Conservation (phyloP, 139 green algal genomes). For the Spirogloea muscicola region DNA sequence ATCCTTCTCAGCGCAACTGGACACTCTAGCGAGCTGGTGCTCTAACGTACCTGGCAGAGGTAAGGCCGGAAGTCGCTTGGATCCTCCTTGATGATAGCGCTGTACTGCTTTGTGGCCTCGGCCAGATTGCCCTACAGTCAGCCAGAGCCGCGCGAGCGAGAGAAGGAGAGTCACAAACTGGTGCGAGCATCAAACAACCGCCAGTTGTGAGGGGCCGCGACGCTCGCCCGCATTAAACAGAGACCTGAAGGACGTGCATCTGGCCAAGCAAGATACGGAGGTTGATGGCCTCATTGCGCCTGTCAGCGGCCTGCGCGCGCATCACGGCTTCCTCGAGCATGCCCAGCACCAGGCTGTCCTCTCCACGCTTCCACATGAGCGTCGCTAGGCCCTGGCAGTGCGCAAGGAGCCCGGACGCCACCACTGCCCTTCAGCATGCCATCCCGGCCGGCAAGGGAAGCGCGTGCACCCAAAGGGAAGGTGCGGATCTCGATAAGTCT, state of each 20-base stretch:
- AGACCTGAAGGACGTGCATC: conserved; percentile 8
- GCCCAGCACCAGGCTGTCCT: conserved; percentile 30
- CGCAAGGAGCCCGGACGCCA: background rate
- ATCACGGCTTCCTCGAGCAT: conserved; percentile 19
- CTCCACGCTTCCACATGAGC: conserved; percentile 5
- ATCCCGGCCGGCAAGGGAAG: no score
- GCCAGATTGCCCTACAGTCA: conserved; percentile 27
- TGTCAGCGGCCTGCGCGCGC: background rate
- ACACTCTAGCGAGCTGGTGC: no score
- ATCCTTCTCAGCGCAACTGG: no score
- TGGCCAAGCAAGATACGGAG: conserved; percentile 17
- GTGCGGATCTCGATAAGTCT: no score
- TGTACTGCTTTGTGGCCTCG: conserved; percentile 15
- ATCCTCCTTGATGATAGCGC: conserved; percentile 6
- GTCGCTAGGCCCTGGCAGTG: background rate
- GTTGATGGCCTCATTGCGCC: conserved; percentile 19
- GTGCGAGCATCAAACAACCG: no score
- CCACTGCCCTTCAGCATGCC: background rate
- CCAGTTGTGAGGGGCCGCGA: no score
- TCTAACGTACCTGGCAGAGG: conserved; percentile 27
- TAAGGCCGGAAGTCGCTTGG: conserved; percentile 26
- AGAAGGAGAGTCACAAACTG: no score
- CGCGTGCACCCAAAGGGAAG: no score
- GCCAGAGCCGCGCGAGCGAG: no score
- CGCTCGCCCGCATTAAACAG: no score